phyloP scores from a whole-genome alignment of 116 monocot genomes.

The Thalassia testudinum region DNA sequence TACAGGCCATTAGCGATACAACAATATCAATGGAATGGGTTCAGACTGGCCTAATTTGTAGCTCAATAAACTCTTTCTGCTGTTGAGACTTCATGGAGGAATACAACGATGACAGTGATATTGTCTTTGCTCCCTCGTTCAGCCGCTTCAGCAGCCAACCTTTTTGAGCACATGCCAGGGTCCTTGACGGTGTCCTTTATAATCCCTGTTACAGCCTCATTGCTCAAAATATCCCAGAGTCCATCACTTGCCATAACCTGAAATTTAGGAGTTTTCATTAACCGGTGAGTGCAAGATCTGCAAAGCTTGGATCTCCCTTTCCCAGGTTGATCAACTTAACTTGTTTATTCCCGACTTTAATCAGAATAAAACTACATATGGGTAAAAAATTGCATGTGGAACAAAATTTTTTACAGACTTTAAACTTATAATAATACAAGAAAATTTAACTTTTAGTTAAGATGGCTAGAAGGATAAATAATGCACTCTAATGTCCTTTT shows the following conservation, averaged over 20 bases:
- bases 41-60: too few relatives aligned
- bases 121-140: slow-evolving; percentile 78
- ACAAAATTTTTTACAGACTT: too few relatives aligned
- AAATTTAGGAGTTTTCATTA: background rate
- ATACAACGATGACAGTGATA: slow-evolving; percentile 84
- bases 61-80: slow-evolving; percentile 75
- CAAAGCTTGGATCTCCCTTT: too few relatives aligned
- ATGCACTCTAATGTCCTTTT: too few relatives aligned
- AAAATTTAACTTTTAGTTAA: too few relatives aligned
- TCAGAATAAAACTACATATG: too few relatives aligned
- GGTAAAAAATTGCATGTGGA: too few relatives aligned
- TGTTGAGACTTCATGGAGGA: slow-evolving; percentile 84
- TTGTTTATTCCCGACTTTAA: too few relatives aligned
- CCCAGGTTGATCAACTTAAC: too few relatives aligned
- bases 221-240: slow-evolving; percentile 85
- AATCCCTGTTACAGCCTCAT: slow-evolving; percentile 76
- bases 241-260: slow-evolving; percentile 99
- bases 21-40: background rate
- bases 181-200: slow-evolving; percentile 88
- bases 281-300: background rate
- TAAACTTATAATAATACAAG: too few relatives aligned
- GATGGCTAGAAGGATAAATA: too few relatives aligned
- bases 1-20: too few relatives aligned
- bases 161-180: slow-evolving; percentile 90
- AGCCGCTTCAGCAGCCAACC: slow-evolving; percentile 71